These are phyloP conservation scores for Phaeosphaeriaceae sp. DNA, from an alignment of 2,329 filamentous ascomycete genomes.

Conservation along the genomic window DNA sequence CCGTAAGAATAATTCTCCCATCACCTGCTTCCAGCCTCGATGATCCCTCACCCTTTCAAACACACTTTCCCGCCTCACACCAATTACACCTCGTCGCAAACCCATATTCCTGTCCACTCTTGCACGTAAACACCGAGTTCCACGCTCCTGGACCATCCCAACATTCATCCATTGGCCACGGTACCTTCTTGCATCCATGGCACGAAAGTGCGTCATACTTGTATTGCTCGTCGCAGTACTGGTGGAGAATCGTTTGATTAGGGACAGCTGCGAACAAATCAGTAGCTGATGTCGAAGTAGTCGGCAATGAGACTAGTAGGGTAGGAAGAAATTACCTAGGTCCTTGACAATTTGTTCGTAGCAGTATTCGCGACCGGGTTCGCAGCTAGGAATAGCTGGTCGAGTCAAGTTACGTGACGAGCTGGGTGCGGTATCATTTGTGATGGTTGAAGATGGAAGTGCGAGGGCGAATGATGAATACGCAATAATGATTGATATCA, in stretches of 20 bases:
- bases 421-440: neutral
- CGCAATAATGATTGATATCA: neutral
- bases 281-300: neutral
- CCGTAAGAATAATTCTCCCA: no score
- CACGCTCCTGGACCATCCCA: conserved; percentile 17
- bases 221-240: conserved; percentile 24
- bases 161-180: conserved; percentile 16
- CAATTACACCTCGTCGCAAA: conserved; percentile 14
- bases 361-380: conserved; percentile 19
- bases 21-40: no score
- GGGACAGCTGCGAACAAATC: conserved; percentile 9
- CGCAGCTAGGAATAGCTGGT: conserved; percentile 6
- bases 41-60: neutral
- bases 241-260: conserved; percentile 22
- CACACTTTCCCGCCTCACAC: conserved; percentile 11
- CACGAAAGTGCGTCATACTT: conserved; percentile 23
- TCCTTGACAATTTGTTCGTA: conserved; percentile 3
- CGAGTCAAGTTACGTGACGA: neutral
- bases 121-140: conserved; percentile 25
- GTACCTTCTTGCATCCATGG: conserved; percentile 19
- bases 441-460: conserved; percentile 7
- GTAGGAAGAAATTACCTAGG: neutral
- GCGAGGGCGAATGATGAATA: conserved; percentile 1
- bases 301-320: neutral
- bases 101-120: conserved; percentile 7